These are phyloP conservation scores for Alloteropsis semialata DNA, from an alignment of 176 grass and related monocot genomes.

Conservation along the genomic window DNA sequence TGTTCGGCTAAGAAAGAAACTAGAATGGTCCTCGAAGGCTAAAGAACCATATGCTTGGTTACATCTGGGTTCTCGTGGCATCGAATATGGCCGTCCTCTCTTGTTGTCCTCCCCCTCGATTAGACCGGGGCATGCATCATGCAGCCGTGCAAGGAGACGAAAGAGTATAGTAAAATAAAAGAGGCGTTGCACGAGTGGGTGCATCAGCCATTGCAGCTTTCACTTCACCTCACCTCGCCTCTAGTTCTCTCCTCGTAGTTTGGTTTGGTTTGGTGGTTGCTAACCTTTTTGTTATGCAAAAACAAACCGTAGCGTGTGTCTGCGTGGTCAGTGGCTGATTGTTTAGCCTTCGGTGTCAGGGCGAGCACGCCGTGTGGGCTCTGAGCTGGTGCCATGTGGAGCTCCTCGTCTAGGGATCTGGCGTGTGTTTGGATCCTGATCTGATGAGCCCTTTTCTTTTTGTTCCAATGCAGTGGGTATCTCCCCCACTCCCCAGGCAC, in stretches of 20 bases:
- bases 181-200: slow-evolving; percentile 45
- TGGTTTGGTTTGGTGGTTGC: neutral
- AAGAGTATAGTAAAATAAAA: slow-evolving; percentile 15
- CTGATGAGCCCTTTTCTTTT: neutral
- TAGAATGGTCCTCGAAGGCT: too few species aligned
- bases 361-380: slow-evolving; percentile 10
- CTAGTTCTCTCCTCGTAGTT: neutral
- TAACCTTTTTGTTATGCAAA: neutral
- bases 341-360: slow-evolving; percentile 36
- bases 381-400: slow-evolving; percentile 51
- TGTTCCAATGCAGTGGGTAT: neutral
- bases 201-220: slow-evolving; percentile 48
- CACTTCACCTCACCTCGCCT: neutral
- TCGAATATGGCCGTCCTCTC: too few species aligned
- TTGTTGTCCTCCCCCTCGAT: neutral
- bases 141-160: neutral
- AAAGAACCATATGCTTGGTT: too few species aligned
- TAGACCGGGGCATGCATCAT: neutral
- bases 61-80: neutral
- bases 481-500: neutral
- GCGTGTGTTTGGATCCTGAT: slow-evolving; percentile 3
- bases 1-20: too few species aligned
- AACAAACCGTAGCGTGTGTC: slow-evolving; percentile 2
- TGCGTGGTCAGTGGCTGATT: neutral
- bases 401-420: slow-evolving; percentile 11